Evolutionary conservation across 2,329 filamentous ascomycete genomes (phyloP), one percentile per base, ranked within the genome.

Genomic region (Harringtonia lauricola): DNA sequence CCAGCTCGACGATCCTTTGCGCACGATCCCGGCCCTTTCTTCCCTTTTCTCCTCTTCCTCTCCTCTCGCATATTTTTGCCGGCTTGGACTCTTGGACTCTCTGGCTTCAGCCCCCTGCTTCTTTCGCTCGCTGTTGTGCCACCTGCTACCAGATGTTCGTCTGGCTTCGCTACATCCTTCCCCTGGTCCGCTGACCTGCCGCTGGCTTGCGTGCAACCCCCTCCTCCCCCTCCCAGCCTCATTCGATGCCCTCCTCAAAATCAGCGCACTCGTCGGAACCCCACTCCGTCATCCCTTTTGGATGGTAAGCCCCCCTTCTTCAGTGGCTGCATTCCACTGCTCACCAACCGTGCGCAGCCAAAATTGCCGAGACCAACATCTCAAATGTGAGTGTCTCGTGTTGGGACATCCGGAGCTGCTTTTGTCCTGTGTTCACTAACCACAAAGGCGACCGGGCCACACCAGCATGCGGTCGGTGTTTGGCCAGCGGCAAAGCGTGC

Each of bases 361-460:
- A 51, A 66, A 63, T 38, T 71, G 67, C 54, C 64, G 67, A 48
- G 63, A 67, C 46, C 64, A 68, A 50, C 67, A 70, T 51, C 53
- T 70, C 15, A 68, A 65, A 59, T 71, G 67, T 66, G 41, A 55
- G 64, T 52, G 10, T 26, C 5, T 17, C 22, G 29, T 17, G 8
- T 26, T 33, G 15, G 13, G 10, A 29, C 36, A 37, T 39, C 28
- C 12, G 30, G 12, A 31, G 15, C 18, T 36, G 8, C 8, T 37
- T 4, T 26, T 18, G 13, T 4, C 36, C n/a, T n/a, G n/a, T n/a
- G n/a, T n/a, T n/a, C n/a, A 14, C 30, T 31, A 31, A 13, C 14
- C 8, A 13, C 30, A 18, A 17, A 6, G 65, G 65, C 52, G 66
- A 69, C 44, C 61, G 66, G 36, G 55, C 53, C 2, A 57, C 54